A percentile compares a stretch with the other conserved stretches of the same genome.
Conservation (phyloP, 768 basidiomycete species). For the Hygrophorus pudorinus region DNA sequence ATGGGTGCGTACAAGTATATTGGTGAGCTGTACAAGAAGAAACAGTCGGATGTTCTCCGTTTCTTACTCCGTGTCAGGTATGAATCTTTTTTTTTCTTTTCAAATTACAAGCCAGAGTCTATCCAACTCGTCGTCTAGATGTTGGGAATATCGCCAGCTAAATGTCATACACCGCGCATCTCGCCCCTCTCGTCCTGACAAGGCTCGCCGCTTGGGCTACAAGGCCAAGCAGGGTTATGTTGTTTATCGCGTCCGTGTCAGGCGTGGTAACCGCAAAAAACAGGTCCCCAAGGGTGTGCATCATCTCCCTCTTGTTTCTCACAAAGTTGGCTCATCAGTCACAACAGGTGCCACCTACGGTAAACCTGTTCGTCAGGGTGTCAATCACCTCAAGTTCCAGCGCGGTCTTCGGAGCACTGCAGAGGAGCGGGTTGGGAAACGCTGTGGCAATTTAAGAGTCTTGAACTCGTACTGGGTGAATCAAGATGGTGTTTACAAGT, state of each 20-base stretch:
- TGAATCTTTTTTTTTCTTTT: slow-evolving; percentile 17
- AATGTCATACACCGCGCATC: slow-evolving; percentile 98
- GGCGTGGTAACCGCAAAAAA: slow-evolving; percentile 98
- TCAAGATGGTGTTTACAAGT: slow-evolving; percentile 98
- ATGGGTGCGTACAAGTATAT: slow-evolving; percentile 97
- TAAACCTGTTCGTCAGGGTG: slow-evolving; percentile 98
- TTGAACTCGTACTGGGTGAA: slow-evolving; percentile 99
- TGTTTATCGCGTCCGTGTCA: slow-evolving; percentile 93
- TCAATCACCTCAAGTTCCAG: slow-evolving; percentile 98
- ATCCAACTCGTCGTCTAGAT: slow-evolving; percentile 42
- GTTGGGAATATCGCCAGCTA: slow-evolving; percentile 98
- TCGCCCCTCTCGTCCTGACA: slow-evolving; percentile 97
- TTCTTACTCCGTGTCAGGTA: slow-evolving; percentile 96
- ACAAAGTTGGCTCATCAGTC: neutral
- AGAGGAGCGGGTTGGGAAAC: slow-evolving; percentile 94
- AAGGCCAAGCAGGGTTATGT: slow-evolving; percentile 99
- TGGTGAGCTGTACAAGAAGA: slow-evolving; percentile 96
- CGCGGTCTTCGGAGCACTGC: slow-evolving; percentile 87
- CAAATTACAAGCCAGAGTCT: neutral
- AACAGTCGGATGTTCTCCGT: slow-evolving; percentile 93
- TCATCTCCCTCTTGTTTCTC: neutral
- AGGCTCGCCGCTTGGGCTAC: slow-evolving; percentile 97
- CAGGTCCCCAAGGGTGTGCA: slow-evolving; percentile 87
- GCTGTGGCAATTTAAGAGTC: slow-evolving; percentile 94
- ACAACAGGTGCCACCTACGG: slow-evolving; percentile 86